Percentiles rank a stretch among this genome's conserved stretches.
Conservation (phyloP, 768 basidiomycete genomes). For the Tulasnella sp. region DNA sequence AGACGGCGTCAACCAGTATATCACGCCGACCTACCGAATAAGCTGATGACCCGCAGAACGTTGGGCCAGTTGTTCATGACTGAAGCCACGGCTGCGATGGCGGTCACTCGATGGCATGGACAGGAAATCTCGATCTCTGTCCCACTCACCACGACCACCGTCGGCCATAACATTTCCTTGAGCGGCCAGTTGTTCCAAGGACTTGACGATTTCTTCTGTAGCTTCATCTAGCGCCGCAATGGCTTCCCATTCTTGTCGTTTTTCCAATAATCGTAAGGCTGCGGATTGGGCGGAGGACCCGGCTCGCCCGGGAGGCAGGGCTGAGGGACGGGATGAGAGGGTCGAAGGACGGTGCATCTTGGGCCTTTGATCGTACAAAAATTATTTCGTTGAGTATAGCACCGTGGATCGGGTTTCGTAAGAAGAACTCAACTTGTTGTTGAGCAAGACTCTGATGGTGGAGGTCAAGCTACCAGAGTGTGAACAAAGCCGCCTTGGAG, state of each 20-base stretch:
- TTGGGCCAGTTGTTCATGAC: slow-evolving; percentile 43
- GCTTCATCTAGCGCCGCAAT: slow-evolving; percentile 38
- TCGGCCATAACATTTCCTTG: slow-evolving; percentile 42
- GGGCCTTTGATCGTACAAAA: background rate
- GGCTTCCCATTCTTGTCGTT: slow-evolving; percentile 42
- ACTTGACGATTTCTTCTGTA: slow-evolving; percentile 35
- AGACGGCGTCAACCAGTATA: background rate
- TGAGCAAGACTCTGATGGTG: background rate
- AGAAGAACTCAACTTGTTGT: background rate
- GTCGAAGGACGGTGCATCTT: slow-evolving; percentile 23
- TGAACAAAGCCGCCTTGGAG: background rate
- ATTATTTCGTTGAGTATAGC: background rate
- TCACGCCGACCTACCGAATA: slow-evolving; percentile 36
- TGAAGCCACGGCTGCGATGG: slow-evolving; percentile 38
- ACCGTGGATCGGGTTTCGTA: background rate
- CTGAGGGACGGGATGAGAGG: slow-evolving; percentile 17
- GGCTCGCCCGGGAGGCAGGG: background rate
- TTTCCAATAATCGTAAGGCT: slow-evolving; percentile 36
- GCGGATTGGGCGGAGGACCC: background rate
- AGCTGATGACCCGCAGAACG: slow-evolving; percentile 40
- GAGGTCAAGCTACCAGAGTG: background rate
- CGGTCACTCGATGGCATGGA: slow-evolving; percentile 6
- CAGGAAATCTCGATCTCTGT: background rate
- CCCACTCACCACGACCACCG: slow-evolving; percentile 40
- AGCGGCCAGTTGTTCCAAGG: slow-evolving; percentile 39